Conservation (phyloP, 345 rosid genomes). For the Citropsis articulata region DNA sequence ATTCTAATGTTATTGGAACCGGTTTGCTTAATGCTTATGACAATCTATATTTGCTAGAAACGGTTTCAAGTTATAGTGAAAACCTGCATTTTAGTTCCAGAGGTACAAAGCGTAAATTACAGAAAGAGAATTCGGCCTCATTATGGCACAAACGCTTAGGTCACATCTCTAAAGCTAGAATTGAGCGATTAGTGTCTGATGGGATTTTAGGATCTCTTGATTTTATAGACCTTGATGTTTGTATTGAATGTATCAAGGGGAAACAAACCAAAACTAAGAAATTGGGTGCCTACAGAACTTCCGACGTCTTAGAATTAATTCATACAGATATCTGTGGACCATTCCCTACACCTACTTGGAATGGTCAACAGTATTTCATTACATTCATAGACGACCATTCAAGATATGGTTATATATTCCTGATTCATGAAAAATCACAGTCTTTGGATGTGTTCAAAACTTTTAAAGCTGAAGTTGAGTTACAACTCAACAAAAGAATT, state of each 20-base stretch:
- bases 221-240: background rate
- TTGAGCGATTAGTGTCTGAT: background rate
- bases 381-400: too few species aligned
- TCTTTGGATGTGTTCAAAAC: too few species aligned
- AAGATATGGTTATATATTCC: background rate
- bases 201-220: too few species aligned
- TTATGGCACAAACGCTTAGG: constrained; percentile 7
- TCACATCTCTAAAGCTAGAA: background rate
- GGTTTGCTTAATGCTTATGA: background rate
- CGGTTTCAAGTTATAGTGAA: background rate
- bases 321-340: background rate
- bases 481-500: too few species aligned
- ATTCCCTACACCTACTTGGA: too few species aligned
- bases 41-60: background rate
- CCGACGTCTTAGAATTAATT: background rate
- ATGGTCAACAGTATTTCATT: too few species aligned
- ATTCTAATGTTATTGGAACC: background rate
- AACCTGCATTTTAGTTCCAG: background rate
- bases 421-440: too few species aligned
- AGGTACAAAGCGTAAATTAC: background rate
- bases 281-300: background rate
- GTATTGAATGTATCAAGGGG: background rate
- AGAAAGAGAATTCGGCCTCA: background rate
- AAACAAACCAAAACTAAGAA: constrained; percentile 1
- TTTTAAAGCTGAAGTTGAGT: too few species aligned